phyloP scores from a whole-genome alignment of 1,284 basidiomycete species.

The Papiliotrema flavescens region DNA sequence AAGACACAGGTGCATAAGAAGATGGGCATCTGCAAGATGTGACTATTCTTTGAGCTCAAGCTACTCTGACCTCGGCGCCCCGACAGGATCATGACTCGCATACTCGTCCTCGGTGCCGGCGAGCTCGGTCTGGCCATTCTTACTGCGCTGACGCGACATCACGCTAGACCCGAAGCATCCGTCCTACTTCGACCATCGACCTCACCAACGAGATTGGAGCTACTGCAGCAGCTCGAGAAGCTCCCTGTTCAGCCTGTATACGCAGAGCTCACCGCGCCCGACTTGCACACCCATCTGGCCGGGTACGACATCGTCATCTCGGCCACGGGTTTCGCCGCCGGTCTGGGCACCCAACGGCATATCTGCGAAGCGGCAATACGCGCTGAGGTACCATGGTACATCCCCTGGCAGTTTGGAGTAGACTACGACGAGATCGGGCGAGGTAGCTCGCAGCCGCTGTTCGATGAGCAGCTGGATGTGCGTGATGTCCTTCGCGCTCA shows the following conservation, averaged over 20 bases:
- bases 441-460: slow-evolving; percentile 41
- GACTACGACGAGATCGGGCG: slow-evolving; percentile 46
- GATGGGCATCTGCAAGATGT: too few relatives aligned
- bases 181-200: slow-evolving; percentile 15
- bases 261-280: background rate
- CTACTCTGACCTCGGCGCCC: too few relatives aligned
- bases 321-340: slow-evolving; percentile 36
- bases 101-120: slow-evolving; percentile 42
- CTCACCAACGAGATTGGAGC: background rate
- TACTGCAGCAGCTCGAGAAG: background rate
- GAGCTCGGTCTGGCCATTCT: slow-evolving; percentile 35
- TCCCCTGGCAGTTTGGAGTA: slow-evolving; percentile 50
- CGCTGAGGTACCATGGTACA: slow-evolving; percentile 30
- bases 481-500: slow-evolving; percentile 39
- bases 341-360: slow-evolving; percentile 35
- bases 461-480: slow-evolving; percentile 48
- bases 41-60: too few relatives aligned
- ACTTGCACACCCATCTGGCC: slow-evolving; percentile 8
- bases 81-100: slow-evolving; percentile 2
- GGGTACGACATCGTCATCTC: slow-evolving; percentile 24
- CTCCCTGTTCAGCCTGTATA: background rate
- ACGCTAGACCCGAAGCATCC: slow-evolving; percentile 4
- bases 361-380: slow-evolving; percentile 33
- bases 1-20: too few relatives aligned
- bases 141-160: slow-evolving; percentile 8